A percentile compares a stretch with the other conserved stretches of the same genome.
Evolutionary conservation across 495 filamentous ascomycete genomes (phyloP).

Genomic region (Lophium mytilinum): DNA sequence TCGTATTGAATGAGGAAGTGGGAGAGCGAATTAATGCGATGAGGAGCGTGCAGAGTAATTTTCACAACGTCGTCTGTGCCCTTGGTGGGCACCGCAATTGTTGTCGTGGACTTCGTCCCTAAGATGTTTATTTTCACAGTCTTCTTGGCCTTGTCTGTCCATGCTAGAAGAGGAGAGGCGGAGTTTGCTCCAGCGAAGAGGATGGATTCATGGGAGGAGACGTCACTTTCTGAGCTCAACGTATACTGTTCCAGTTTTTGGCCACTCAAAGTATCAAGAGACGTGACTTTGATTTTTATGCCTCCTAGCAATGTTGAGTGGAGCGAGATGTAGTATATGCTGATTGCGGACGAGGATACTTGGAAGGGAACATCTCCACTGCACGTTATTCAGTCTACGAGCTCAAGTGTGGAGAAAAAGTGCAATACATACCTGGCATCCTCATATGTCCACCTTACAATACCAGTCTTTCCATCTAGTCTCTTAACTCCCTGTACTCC

Average conservation of each 20-base stretch:
- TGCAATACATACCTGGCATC: slow-evolving; percentile 46
- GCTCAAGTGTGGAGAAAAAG: background rate
- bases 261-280: slow-evolving; percentile 63
- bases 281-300: slow-evolving; percentile 64
- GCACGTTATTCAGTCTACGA: slow-evolving; percentile 20
- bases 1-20: slow-evolving; percentile 83
- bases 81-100: slow-evolving; percentile 43
- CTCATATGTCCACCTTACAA: slow-evolving; percentile 65
- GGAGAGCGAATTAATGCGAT: slow-evolving; percentile 56
- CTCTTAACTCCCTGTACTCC: slow-evolving; percentile 50
- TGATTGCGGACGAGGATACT: slow-evolving; percentile 63
- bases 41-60: slow-evolving; percentile 66
- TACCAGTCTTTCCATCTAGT: slow-evolving; percentile 64
- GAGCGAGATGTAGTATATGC: slow-evolving; percentile 69
- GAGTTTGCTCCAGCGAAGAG: slow-evolving; percentile 76
- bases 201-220: slow-evolving; percentile 57
- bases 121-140: slow-evolving; percentile 72
- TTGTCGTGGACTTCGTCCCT: slow-evolving; percentile 55
- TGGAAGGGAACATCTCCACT: slow-evolving; percentile 68
- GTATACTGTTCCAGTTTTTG: slow-evolving; percentile 54
- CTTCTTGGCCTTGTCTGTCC: slow-evolving; percentile 63
- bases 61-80: slow-evolving; percentile 52
- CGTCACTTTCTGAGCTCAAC: slow-evolving; percentile 64
- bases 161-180: slow-evolving; percentile 72
- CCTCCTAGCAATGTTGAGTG: slow-evolving; percentile 56